phyloP scores from a whole-genome alignment of 208 protist genomes.

The Trichomonas vaginalis region DNA sequence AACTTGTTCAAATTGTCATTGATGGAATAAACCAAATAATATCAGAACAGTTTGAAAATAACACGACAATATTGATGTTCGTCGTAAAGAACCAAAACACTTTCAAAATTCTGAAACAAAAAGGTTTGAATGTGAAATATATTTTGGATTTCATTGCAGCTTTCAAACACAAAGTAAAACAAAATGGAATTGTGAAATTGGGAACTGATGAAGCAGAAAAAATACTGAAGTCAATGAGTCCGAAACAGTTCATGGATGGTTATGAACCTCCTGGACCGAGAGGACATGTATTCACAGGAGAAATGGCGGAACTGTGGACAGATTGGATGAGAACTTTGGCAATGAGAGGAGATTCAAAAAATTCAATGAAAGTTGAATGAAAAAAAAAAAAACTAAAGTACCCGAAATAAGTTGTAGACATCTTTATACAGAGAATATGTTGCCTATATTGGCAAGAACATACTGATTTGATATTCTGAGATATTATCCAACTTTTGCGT shows the following conservation, averaged over 20 bases:
- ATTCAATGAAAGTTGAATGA: too few species aligned
- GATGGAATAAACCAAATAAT: background rate
- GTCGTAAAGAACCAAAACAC: background rate
- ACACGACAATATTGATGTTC: background rate
- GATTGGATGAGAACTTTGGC: conserved; percentile 10
- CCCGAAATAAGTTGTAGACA: too few species aligned
- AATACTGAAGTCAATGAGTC: background rate
- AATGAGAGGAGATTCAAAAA: background rate
- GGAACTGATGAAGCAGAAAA: background rate
- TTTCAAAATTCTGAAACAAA: background rate
- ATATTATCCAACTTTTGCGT: too few species aligned
- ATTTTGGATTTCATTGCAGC: background rate
- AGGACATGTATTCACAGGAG: background rate
- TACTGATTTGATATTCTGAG: too few species aligned
- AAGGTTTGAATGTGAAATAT: background rate
- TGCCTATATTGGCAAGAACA: too few species aligned
- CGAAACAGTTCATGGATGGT: background rate
- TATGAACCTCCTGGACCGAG: background rate
- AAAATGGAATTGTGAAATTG: background rate
- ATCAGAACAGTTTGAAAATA: background rate
- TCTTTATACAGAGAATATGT: too few species aligned
- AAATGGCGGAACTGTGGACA: background rate
- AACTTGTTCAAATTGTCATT: background rate
- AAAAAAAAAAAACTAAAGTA: too few species aligned
- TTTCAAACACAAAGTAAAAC: background rate